Evolutionary conservation across 2,329 filamentous ascomycete genomes (phyloP).

Genomic region (Diaporthe amygdali): DNA sequence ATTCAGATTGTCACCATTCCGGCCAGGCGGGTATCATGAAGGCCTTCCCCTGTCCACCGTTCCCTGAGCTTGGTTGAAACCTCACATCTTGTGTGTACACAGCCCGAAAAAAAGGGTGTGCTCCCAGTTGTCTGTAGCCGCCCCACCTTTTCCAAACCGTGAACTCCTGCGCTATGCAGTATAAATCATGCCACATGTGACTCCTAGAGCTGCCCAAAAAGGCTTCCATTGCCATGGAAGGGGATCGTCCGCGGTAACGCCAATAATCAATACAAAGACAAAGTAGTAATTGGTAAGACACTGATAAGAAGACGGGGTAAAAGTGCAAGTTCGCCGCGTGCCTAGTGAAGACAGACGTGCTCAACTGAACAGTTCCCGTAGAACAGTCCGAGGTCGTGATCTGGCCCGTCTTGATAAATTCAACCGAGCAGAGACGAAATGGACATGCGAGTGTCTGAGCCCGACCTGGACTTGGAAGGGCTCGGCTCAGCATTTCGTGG

Average conservation of each 20-base stretch:
- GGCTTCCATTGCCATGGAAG: background rate
- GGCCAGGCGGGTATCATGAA: slow-evolving; percentile 8
- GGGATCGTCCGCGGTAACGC: background rate
- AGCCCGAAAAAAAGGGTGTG: background rate
- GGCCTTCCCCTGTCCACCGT: background rate
- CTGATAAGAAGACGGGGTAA: background rate
- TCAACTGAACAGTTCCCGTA: background rate
- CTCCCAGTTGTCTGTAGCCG: background rate
- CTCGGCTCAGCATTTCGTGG: background rate
- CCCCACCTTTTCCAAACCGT: slow-evolving; percentile 5
- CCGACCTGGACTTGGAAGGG: background rate
- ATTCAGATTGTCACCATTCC: background rate
- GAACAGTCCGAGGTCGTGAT: background rate
- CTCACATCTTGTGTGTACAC: background rate
- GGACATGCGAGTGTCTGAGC: slow-evolving; percentile 5
- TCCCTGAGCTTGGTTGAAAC: background rate
- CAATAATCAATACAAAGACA: background rate
- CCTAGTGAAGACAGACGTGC: background rate
- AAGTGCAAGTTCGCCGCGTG: no score
- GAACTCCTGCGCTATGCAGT: slow-evolving; percentile 20
- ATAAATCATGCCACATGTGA: background rate
- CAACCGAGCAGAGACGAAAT: background rate
- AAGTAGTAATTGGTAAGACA: background rate
- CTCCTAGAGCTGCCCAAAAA: background rate
- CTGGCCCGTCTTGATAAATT: background rate